phyloP scores from a whole-genome alignment of 306 rosid species.

The Cicer arietinum region DNA sequence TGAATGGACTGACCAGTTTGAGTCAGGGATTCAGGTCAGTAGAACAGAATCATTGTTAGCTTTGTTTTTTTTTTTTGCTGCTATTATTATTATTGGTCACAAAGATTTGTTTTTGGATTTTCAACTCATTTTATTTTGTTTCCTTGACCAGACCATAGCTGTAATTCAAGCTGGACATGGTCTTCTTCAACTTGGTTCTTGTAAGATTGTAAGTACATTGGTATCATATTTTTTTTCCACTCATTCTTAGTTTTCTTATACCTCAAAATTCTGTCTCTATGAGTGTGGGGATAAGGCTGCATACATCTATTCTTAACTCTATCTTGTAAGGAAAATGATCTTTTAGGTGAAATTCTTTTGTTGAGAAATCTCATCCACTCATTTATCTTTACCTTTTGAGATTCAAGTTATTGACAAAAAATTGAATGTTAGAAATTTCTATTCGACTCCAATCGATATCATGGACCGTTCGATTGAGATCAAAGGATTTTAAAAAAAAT shows the following conservation, averaged over 20 bases:
- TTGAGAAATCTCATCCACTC: too few species aligned
- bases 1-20: constrained; percentile 98
- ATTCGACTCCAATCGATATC: too few species aligned
- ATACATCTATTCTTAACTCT: neutral
- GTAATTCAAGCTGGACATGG: constrained; percentile 99
- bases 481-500: too few species aligned
- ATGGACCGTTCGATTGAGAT: too few species aligned
- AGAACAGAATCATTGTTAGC: constrained; percentile 41
- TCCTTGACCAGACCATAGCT: constrained; percentile 83
- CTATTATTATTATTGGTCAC: neutral
- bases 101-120: constrained; percentile 17
- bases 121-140: constrained; percentile 34
- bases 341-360: too few species aligned
- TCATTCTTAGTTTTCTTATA: neutral
- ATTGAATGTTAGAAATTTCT: too few species aligned
- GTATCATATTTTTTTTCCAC: neutral
- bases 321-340: too few species aligned
- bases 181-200: constrained; percentile 97
- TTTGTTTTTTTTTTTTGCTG: constrained; percentile 4
- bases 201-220: constrained; percentile 87
- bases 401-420: too few species aligned
- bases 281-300: neutral
- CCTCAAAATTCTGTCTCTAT: neutral
- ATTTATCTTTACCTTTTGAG: too few species aligned
- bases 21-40: constrained; percentile 97